Evolutionary conservation across 495 filamentous ascomycete genomes (phyloP), one percentile per base, ranked within the genome.

Genomic region (Glarea lozoyensis): DNA sequence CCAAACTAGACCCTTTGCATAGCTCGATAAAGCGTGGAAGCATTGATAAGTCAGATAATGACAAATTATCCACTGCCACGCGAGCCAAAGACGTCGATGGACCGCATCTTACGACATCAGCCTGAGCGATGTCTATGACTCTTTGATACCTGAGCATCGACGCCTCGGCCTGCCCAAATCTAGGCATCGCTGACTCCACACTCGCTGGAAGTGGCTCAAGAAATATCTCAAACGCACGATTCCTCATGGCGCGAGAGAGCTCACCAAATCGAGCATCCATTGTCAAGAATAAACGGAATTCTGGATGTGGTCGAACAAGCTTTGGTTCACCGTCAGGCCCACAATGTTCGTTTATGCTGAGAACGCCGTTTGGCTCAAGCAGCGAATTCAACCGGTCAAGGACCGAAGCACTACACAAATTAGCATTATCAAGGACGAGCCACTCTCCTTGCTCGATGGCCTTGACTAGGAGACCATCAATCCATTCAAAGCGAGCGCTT

Each of bases 371-470:
- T 1, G 86, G 86, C 60, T 99, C 93, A 1, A 95, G 81, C 25
- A 99, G 64, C 0, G 93, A 95, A 56, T 99, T 99, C 50, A 99
- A 61, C 53, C 93, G 73, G 58, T 99, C 93, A 2, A 99, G 76
- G 10, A 97, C 90, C 3, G 92, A 95, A 4, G 90, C 78, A 52
- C 81, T 94, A 59, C 93, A 99, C 12, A 97, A 69, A 54, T 99
- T 99, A 38, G 93, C 90, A 65, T 97, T 95, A 58, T 97, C 90
- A 13, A 99, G 78, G 19, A 97, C 78, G 36, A 99, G 68, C 93
- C 93, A 99, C 32, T 85, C 67, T 20, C 93, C 93, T 52, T 81
- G 70, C 54, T 90, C 76, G 7, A 97, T 67, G 37, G 93, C 90
- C 47, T 86, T 76, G 16, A 96, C 81, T 22, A 99, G 78, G 42